Percentiles rank a stretch among this genome's conserved stretches.
phyloP scores from a whole-genome alignment of 352 stramenopile genomes.

The Achlya hypogyna region DNA sequence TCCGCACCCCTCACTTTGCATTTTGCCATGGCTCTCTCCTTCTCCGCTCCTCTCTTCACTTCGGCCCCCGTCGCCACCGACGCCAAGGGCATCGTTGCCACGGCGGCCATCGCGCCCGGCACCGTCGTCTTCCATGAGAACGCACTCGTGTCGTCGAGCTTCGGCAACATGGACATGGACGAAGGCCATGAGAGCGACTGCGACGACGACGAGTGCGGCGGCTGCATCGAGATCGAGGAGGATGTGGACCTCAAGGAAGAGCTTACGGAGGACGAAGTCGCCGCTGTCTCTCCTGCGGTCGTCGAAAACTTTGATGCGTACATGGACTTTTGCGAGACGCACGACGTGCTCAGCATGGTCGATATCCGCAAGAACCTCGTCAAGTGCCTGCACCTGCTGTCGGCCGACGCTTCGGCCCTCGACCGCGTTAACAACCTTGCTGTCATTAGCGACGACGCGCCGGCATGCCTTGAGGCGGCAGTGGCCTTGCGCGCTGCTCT shows the following conservation, averaged over 20 bases:
- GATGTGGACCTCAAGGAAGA: not conserved
- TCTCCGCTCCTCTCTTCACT: not conserved
- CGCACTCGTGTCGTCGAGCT: slow-evolving; percentile 37
- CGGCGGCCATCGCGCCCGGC: slow-evolving; percentile 34
- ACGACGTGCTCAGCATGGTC: not conserved
- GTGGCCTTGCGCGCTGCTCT: slow-evolving; percentile 33
- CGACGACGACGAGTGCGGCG: slow-evolving; percentile 11
- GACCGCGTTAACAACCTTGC: not conserved
- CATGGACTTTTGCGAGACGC: not conserved
- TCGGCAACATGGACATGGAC: not conserved
- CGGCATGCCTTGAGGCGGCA: slow-evolving; percentile 34
- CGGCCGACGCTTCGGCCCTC: not conserved
- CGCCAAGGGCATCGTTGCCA: not conserved
- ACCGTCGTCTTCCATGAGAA: slow-evolving; percentile 69
- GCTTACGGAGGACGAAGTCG: not conserved
- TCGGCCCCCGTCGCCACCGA: not conserved
- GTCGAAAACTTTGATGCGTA: not conserved
- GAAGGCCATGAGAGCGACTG: not conserved
- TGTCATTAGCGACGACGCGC: slow-evolving; percentile 20
- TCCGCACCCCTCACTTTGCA: not conserved
- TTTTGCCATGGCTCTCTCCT: not conserved
- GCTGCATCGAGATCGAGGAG: not conserved
- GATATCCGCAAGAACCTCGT: slow-evolving; percentile 12
- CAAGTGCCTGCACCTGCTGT: not conserved
- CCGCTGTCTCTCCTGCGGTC: not conserved